Evolutionary conservation across 1,284 basidiomycete genomes (phyloP).

Genomic region (Ustilago xerochloae): DNA sequence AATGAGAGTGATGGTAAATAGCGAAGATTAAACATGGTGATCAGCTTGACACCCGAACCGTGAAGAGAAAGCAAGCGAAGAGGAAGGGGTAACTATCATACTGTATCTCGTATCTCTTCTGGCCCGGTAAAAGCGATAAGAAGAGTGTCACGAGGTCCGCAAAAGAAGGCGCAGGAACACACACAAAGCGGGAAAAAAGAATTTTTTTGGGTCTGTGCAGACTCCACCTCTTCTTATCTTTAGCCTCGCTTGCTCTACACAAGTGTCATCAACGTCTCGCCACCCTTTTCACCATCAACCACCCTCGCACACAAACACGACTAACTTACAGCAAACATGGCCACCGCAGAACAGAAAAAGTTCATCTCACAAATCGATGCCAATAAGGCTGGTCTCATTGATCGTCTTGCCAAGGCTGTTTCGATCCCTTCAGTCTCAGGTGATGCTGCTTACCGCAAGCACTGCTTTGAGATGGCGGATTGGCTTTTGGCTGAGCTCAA

Average conservation of each 20-base stretch:
- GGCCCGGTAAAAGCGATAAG: slow-evolving; percentile 8
- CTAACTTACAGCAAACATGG: slow-evolving; percentile 37
- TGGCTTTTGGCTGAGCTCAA: slow-evolving; percentile 63
- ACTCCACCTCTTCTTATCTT: slow-evolving; percentile 19
- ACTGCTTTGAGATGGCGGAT: slow-evolving; percentile 65
- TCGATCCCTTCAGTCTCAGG: slow-evolving; percentile 67
- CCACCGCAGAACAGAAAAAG: slow-evolving; percentile 50
- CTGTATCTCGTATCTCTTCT: slow-evolving; percentile 3
- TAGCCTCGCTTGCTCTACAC: neutral
- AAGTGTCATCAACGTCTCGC: neutral
- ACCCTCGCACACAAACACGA: neutral
- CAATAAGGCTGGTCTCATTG: slow-evolving; percentile 60
- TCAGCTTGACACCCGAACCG: too few relatives aligned
- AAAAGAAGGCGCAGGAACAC: slow-evolving; percentile 6
- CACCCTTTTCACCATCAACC: neutral
- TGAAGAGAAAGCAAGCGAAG: too few relatives aligned
- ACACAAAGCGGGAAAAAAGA: neutral
- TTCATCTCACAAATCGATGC: slow-evolving; percentile 64
- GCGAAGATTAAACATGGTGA: neutral
- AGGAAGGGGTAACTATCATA: too few relatives aligned
- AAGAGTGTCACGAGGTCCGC: neutral
- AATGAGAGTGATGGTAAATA: too few relatives aligned
- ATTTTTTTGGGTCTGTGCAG: slow-evolving; percentile 13
- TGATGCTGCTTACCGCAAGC: slow-evolving; percentile 64
- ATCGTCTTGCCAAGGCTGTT: slow-evolving; percentile 62